These are phyloP conservation scores for Lichenothelia convexa DNA, from an alignment of 495 filamentous ascomycete species.

Conservation along the genomic window DNA sequence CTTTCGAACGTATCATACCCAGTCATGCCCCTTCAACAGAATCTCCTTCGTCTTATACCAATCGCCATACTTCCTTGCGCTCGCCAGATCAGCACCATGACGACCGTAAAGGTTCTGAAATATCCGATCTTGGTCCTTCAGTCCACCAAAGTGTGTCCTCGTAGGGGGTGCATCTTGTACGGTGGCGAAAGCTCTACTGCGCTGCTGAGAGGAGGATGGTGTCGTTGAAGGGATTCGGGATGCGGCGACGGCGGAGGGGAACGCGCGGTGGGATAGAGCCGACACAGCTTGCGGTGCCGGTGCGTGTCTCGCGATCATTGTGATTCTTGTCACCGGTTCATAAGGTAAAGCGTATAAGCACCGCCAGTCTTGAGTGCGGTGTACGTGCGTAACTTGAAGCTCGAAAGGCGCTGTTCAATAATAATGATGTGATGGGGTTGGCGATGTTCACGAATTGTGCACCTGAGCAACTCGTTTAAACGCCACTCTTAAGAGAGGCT, in stretches of 20 bases:
- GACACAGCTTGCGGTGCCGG: neutral
- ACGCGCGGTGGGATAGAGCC: slow-evolving; percentile 26
- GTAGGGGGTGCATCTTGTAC: slow-evolving; percentile 68
- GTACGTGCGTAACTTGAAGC: too few species aligned
- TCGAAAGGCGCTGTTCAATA: too few species aligned
- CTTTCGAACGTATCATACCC: slow-evolving; percentile 34
- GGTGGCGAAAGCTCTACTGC: slow-evolving; percentile 59
- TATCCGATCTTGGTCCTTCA: slow-evolving; percentile 91
- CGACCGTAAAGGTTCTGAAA: slow-evolving; percentile 96
- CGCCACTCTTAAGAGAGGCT: too few species aligned
- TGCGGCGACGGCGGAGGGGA: slow-evolving; percentile 26
- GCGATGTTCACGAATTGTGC: too few species aligned
- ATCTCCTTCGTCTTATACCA: slow-evolving; percentile 99
- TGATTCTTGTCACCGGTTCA: neutral
- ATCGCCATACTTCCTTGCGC: slow-evolving; percentile 94
- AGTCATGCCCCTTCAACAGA: slow-evolving; percentile 86
- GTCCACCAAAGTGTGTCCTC: slow-evolving; percentile 58
- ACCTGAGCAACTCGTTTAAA: too few species aligned
- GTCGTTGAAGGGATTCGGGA: slow-evolving; percentile 16
- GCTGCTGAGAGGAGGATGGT: slow-evolving; percentile 25
- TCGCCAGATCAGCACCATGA: slow-evolving; percentile 76
- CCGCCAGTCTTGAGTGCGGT: too few species aligned
- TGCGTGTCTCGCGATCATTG: neutral
- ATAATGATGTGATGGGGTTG: too few species aligned
- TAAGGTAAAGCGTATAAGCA: too few species aligned